These are phyloP conservation scores for Lecanicillium sp. DNA, from an alignment of 2,329 filamentous ascomycete species.

Conservation along the genomic window DNA sequence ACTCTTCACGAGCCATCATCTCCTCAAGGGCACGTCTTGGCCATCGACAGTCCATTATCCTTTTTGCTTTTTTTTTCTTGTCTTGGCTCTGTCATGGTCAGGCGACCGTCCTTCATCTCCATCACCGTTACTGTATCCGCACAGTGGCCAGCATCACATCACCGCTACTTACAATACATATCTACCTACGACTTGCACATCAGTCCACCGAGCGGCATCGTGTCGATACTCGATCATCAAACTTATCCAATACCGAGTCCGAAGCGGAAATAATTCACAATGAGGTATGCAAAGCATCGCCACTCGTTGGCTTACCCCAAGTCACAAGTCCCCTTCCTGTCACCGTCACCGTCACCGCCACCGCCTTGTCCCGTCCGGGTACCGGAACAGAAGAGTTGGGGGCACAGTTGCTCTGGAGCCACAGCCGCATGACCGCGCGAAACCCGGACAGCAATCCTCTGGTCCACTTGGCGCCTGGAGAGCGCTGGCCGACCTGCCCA, in stretches of 20 bases:
- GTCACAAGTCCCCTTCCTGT: neutral
- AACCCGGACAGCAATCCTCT: neutral
- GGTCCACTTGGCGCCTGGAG: neutral
- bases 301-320: no score
- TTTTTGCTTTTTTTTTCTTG: constrained; percentile 3
- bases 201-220: no score
- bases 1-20: neutral
- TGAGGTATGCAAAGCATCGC: no score
- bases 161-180: no score
- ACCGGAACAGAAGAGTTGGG: constrained; percentile 7
- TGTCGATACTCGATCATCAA: neutral
- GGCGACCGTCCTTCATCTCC: neutral
- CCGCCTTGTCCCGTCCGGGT: neutral
- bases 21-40: neutral
- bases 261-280: no score
- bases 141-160: no score
- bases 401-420: neutral
- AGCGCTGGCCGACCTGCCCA: constrained; percentile 6
- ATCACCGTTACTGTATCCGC: no score
- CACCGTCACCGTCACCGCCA: neutral
- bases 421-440: neutral
- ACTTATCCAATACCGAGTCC: neutral
- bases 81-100: neutral
- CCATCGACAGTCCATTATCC: constrained; percentile 2
- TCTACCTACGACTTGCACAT: neutral